Conservation (phyloP, 2,329 filamentous ascomycete genomes). For the Colletotrichum tanaceti region DNA sequence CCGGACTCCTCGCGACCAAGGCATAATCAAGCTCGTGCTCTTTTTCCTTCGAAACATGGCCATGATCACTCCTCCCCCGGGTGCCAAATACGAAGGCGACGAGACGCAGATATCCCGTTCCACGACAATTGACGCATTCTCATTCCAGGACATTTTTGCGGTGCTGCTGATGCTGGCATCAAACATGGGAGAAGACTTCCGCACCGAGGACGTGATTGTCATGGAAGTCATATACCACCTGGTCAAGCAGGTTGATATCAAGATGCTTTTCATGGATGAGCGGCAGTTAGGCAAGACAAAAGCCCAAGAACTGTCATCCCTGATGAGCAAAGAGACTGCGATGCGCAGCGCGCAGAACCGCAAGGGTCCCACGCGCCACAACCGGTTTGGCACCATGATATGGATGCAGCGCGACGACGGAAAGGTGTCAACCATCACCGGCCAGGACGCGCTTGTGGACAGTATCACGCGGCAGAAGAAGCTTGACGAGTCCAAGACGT, state of each 20-base stretch:
- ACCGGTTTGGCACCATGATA: conserved; percentile 95
- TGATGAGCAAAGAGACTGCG: conserved; percentile 86
- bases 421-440: conserved; percentile 86
- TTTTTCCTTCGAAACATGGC: conserved; percentile 91
- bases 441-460: conserved; percentile 84
- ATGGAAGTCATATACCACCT: conserved; percentile 94
- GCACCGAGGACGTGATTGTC: conserved; percentile 86
- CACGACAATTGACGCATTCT: conserved; percentile 87
- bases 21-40: conserved; percentile 89
- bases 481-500: conserved; percentile 92
- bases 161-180: conserved; percentile 88
- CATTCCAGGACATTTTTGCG: conserved; percentile 90
- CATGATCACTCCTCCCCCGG: conserved; percentile 80
- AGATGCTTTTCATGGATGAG: conserved; percentile 87
- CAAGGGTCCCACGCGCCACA: conserved; percentile 86
- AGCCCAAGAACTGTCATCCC: conserved; percentile 76
- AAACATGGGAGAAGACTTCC: conserved; percentile 94
- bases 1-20: conserved; percentile 82
- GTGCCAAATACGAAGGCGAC: conserved; percentile 83
- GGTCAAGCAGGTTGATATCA: conserved; percentile 86
- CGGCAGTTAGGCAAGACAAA: conserved; percentile 75
- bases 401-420: conserved; percentile 92
- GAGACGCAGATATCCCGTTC: conserved; percentile 90
- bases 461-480: conserved; percentile 80
- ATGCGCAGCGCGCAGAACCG: conserved; percentile 82